A percentile compares a stretch with the other conserved stretches of the same genome.
Evolutionary conservation across 148 eudicot genomes (phyloP).

Genomic region (Talinum fruticosum): DNA sequence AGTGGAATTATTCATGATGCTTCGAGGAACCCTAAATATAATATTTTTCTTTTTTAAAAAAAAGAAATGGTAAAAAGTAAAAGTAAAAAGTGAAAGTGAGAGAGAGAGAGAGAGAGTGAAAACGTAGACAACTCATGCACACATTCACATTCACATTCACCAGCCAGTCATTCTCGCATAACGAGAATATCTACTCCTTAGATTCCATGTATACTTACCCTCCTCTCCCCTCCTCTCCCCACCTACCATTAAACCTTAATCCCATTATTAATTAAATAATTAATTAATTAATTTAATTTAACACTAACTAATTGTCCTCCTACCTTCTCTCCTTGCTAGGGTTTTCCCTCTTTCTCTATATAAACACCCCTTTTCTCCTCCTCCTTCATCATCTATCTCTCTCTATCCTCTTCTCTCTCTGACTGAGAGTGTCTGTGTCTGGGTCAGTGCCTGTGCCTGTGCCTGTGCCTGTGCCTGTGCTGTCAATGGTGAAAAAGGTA

Average conservation of each 20-base stretch:
- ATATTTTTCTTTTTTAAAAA: not conserved
- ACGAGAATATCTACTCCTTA: conserved; percentile 4
- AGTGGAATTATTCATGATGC: not conserved
- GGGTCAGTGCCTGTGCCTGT: not conserved
- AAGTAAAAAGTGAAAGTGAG: not conserved
- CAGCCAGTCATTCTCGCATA: not conserved
- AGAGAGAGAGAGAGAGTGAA: not conserved
- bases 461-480: not conserved
- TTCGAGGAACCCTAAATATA: not conserved
- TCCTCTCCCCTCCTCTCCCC: not conserved
- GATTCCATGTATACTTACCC: conserved; percentile 5
- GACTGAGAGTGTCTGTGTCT: no score
- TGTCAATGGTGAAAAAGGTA: not conserved
- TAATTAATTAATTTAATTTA: no score
- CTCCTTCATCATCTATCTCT: not conserved
- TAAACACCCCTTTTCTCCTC: not conserved
- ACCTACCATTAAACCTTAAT: not conserved
- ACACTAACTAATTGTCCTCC: not conserved
- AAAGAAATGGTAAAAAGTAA: not conserved
- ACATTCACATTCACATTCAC: not conserved
- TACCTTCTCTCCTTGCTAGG: not conserved
- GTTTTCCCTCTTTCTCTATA: conserved; percentile 1
- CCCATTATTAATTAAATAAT: no score
- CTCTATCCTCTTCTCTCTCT: not conserved
- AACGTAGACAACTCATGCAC: not conserved